Conservation (phyloP, 495 filamentous ascomycete species). For the Aspergillus indologenus region DNA sequence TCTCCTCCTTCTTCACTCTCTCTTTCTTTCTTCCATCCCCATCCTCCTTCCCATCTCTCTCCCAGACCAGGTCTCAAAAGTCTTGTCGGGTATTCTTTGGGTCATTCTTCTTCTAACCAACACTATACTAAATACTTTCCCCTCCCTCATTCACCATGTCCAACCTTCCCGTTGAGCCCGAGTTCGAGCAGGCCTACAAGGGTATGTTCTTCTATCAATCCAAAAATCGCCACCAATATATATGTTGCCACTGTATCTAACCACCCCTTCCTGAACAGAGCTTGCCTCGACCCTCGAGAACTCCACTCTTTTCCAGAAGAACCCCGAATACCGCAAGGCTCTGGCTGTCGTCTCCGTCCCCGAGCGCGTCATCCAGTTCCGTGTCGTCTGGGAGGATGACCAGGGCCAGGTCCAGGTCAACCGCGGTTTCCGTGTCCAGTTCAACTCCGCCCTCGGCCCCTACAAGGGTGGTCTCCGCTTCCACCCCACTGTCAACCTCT, state of each 20-base stretch:
- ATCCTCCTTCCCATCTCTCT: slow-evolving; percentile 2
- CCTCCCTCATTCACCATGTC: slow-evolving; percentile 56
- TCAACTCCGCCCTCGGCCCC: slow-evolving; percentile 96
- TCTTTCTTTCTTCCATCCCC: slow-evolving; percentile 9
- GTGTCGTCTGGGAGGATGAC: slow-evolving; percentile 95
- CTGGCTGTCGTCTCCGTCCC: slow-evolving; percentile 86
- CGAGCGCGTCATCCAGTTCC: slow-evolving; percentile 96
- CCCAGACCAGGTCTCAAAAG: neutral
- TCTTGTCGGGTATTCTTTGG: slow-evolving; percentile 1
- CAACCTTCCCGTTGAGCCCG: slow-evolving; percentile 82
- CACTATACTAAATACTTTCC: slow-evolving; percentile 4
- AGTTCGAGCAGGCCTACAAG: slow-evolving; percentile 99
- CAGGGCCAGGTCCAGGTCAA: slow-evolving; percentile 83
- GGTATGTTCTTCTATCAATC: slow-evolving; percentile 49
- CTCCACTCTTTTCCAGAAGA: slow-evolving; percentile 86
- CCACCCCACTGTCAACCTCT: slow-evolving; percentile 95
- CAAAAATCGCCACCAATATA: neutral
- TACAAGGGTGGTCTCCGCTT: slow-evolving; percentile 98
- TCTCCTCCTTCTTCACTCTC: slow-evolving; percentile 6
- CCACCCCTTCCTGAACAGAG: slow-evolving; percentile 51
- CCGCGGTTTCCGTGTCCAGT: slow-evolving; percentile 95
- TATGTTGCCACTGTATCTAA: neutral
- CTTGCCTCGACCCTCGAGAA: slow-evolving; percentile 90
- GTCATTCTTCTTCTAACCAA: neutral
- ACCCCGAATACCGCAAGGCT: slow-evolving; percentile 90